Evolutionary conservation across 768 basidiomycete species (phyloP), one percentile per base, ranked within the genome.

Genomic region (Rhodotorula diobovata): DNA sequence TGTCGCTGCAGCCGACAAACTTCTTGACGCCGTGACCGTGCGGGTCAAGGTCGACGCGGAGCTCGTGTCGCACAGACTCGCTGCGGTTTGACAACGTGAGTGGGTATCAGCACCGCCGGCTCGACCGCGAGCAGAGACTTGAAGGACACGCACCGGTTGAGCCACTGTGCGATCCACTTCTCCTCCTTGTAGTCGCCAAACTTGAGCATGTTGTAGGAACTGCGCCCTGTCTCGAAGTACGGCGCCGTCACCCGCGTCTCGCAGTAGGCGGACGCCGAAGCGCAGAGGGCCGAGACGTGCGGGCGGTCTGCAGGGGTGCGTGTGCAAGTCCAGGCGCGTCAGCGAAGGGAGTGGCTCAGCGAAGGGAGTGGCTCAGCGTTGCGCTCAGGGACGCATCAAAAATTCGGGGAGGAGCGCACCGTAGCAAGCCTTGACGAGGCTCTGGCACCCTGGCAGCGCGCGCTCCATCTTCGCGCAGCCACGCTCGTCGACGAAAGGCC

Each of bases 171-270:
- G 53, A 77, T 72, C 76, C 71, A 72, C 48, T 68, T 41, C n/a
- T 74, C 68, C 61, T 77, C 76, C 10, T 35, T 68, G 56, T 77
- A 78, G n/a, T 71, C 75, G 37, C 77, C 77, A 28, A 62, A 74
- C 58, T 72, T 69, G 21, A 25, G 28, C 65, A 76, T 70, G 53
- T 76, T 66, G 63, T 71, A 76, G 21, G 67, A 43, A 39, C 60
- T 76, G 32, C 73, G 60, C 0, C 77, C 76, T 0, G 71, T 70
- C 37, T 25, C 39, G 55, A 64, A 58, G 57, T 74, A 78, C 25
- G 68, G 56, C 15, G 60, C 72, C 0, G 70, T 72, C 63, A 77
- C 68, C 21, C 68, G 70, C 15, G 56, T 62, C 61, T 78, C 77
- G 66, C 77, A 78, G 64, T 60, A 78, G 7, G 34, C 61, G 48